A percentile compares a stretch with the other conserved stretches of the same genome.
These are phyloP conservation scores for Actinidia polygama DNA, from an alignment of 179 eudicot genomes.

Conservation along the genomic window DNA sequence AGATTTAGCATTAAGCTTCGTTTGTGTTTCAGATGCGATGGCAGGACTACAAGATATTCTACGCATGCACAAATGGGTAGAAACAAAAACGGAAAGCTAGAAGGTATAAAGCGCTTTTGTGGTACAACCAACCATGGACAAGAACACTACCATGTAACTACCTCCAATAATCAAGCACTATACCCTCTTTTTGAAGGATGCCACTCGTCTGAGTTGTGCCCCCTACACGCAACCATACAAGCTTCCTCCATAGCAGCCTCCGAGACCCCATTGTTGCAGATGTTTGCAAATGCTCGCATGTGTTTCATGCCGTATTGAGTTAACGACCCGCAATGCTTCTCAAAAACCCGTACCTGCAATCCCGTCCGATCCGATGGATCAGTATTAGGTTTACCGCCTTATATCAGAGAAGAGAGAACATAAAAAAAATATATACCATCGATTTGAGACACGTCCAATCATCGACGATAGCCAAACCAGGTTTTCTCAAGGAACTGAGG, in stretches of 20 bases:
- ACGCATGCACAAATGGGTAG: no score
- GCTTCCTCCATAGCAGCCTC: slow-evolving; percentile 53
- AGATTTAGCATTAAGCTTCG: no score
- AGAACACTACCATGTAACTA: not conserved
- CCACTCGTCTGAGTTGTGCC: slow-evolving; percentile 37
- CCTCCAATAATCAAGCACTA: slow-evolving; percentile 47
- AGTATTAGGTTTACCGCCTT: no score
- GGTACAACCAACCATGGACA: not conserved
- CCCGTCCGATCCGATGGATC: not conserved
- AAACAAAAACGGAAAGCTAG: not conserved
- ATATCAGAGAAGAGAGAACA: not conserved
- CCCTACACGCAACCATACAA: slow-evolving; percentile 57
- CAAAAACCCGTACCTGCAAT: slow-evolving; percentile 71
- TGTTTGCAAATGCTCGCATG: slow-evolving; percentile 88
- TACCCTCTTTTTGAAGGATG: slow-evolving; percentile 48
- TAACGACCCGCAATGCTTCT: slow-evolving; percentile 74
- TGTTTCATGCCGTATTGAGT: slow-evolving; percentile 98
- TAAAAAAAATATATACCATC: slow-evolving; percentile 19
- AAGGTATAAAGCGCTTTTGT: not conserved
- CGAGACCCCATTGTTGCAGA: slow-evolving; percentile 65
- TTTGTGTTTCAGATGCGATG: no score
- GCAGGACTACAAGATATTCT: no score
- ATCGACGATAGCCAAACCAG: slow-evolving; percentile 68
- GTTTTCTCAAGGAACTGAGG: slow-evolving; percentile 45
- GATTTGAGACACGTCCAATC: slow-evolving; percentile 90